These are phyloP conservation scores for Sordariomycetes sp. DNA, from an alignment of 2,329 filamentous ascomycete species.

Conservation along the genomic window DNA sequence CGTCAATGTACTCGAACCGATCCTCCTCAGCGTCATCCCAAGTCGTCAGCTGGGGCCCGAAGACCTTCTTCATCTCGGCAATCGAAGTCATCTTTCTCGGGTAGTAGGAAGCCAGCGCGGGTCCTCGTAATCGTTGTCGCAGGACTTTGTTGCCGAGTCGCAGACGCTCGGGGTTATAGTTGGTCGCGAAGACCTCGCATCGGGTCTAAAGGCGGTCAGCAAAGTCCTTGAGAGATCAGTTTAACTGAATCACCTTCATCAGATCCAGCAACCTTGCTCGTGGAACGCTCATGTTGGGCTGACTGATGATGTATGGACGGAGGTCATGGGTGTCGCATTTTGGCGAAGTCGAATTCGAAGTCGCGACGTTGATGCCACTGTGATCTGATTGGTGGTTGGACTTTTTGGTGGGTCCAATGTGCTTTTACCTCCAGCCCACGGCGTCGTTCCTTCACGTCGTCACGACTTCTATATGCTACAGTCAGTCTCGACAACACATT, in stretches of 20 bases:
- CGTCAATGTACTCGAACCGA: slow-evolving; percentile 64
- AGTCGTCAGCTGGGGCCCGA: slow-evolving; percentile 56
- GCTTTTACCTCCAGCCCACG: neutral
- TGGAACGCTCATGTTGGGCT: slow-evolving; percentile 51
- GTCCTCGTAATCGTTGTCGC: slow-evolving; percentile 79
- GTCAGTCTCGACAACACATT: no score
- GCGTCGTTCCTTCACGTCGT: no score
- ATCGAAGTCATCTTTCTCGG: slow-evolving; percentile 65
- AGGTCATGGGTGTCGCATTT: slow-evolving; percentile 17
- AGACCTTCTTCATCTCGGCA: slow-evolving; percentile 62
- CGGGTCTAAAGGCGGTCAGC: slow-evolving; percentile 51
- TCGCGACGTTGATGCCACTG: slow-evolving; percentile 5
- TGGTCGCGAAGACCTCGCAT: slow-evolving; percentile 86
- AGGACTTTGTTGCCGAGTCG: slow-evolving; percentile 89
- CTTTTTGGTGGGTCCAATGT: neutral
- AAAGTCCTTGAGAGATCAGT: neutral
- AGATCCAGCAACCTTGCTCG: slow-evolving; percentile 59
- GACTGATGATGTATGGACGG: no score
- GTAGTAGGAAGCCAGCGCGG: slow-evolving; percentile 78
- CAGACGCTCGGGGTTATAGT: slow-evolving; percentile 75
- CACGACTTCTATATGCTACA: neutral
- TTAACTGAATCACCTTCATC: slow-evolving; percentile 61
- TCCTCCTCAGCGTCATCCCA: slow-evolving; percentile 73
- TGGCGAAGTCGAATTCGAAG: slow-evolving; percentile 15
- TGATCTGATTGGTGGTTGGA: slow-evolving; percentile 9